Base-by-base conservation (phyloP, 2,329 filamentous ascomycete genomes). In the Calonectria honghensis region DNA sequence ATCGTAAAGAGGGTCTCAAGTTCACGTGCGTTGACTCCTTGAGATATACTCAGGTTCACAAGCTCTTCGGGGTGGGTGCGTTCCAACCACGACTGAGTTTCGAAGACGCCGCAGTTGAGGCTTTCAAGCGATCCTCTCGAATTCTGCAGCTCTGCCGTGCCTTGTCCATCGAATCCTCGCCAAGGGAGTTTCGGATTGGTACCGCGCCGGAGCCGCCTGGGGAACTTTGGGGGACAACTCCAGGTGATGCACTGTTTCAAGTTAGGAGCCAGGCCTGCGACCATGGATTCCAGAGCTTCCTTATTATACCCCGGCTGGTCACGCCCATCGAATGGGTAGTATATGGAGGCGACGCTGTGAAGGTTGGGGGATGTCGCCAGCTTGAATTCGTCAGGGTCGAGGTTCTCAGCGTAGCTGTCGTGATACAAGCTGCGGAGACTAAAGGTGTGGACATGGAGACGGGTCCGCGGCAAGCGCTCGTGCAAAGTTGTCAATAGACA, bases 381-480 rank as follows among this genome's bases (percentile, higher is more conserved):
- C 24, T 37, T 50, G 20, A 61, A 29, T 13, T 73, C 72, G 27
- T 73, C 72, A 2, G 48, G 57, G 18, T 73, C 54, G 18, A 75
- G 63, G 16, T 51, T 32, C 4, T 31, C 27, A 4, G 45, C n/a
- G 14, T 41, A 59, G 13, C 14, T 16, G 24, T 2, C 9, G 27
- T 41, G 13, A 10, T 54, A 50, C n/a, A 72, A 27, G 16, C 73
- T 72, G 11, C 64, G 64, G 50, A 75, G 69, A 32, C 48, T 65
- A 24, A 75, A 75, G 3, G 64, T 72, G 16, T 69, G 64, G n/a
- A 72, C 66, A 32, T 72, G 65, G 29, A 75, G 69, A 9, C 73
- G 68, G 3, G 51, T 72, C 7, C 52, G 6, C 2, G 64, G 65
- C 20, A 27, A 61, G 14, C 70, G 29, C n/a, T 66, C 48, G 24